Base-by-base conservation (phyloP, 2,329 filamentous ascomycete species). In the Fusarium continuum region DNA sequence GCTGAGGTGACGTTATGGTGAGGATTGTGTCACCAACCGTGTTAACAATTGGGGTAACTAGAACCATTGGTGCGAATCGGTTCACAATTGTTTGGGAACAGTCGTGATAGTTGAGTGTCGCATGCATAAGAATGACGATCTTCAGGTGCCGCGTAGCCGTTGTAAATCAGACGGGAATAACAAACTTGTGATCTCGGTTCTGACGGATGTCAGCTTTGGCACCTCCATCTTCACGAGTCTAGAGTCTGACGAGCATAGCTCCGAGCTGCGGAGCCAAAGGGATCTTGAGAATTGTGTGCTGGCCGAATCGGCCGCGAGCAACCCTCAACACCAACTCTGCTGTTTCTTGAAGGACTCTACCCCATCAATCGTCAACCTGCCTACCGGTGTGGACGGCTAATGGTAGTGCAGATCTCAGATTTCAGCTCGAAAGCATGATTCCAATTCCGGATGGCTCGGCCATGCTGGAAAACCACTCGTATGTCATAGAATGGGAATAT, bases 391-490 rank as follows among this genome's bases (percentile, higher is more conserved):
- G 49, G 34, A 17, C 41, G 41, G 41, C 11, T 47, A 19, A 19
- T 17, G 31, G 19, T 52, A 23, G n/a, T 20, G 31, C 31, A 47
- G 25, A 48, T 52, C 40, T 52, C 25, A 56, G 31, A 31, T 56
- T 41, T 29, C 26, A 19, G 23, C 29, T 46, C n/a, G 19, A 23
- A 29, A 13, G 16, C 8, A 28, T 20, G 7, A 26, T 29, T 38
- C 39, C 6, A 26, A 7, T 38, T 43, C 28, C 55, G 55, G 55
- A 58, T 43, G 44, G 51, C n/a, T 57, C 55, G 55, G 55, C 50
- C 55, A 40, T 32, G 43, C 22, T 34, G 19, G n/a, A 35, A 39
- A 40, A 31, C 11, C 55, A 52, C 43, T 32, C 52, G 52, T 38
- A 51, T 57, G 38, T 56, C 44, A 50, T 58, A 36, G 31, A 36